Evolutionary conservation across 2,329 filamentous ascomycete genomes (phyloP), one percentile per base, ranked within the genome.

Genomic region (Monosporascus sp.): DNA sequence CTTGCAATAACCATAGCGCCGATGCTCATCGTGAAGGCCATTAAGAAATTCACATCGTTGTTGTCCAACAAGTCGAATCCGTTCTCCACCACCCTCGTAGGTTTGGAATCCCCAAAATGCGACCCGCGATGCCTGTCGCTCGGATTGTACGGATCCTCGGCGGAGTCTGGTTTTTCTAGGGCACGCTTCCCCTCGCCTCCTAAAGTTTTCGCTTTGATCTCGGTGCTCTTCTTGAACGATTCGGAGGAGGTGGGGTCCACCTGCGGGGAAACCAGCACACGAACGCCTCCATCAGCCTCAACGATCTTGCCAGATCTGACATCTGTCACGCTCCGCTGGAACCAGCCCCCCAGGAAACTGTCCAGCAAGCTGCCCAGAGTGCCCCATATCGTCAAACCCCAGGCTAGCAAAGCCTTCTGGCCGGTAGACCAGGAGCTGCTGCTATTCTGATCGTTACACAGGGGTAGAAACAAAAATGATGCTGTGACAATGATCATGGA

Each of bases 21-120:
- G 18, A 91, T 59, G 67, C 89, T 96, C 82, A 96, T 92, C 5
- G 78, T 77, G 15, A 83, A 78, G 0, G 93, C 92, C 93, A 97
- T 97, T 53, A 93, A 70, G 54, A 97, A 83, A 70, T 99, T 99
- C 63, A 99, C 91, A 51, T 89, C 88, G 70, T 99, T 99, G 70
- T 99, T 99, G 70, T 96, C 91, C 53, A 99, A 75, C 56, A 95
- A 69, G 67, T 96, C 81, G 81, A 73, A 77, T 49, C 67, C 91
- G 60, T 77, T 87, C 71, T 89, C 84, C 7, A 86, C 71, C 5
- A 84, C 74, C 18, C 87, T 76, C 50, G 85, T 86, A 55, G 86
- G 81, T 62, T 77, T 78, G 52, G 78, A 72, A 53, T 78, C 74
- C 2, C 81, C 72, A 74, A 81, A 79, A 64, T 76, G 82, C 7